A percentile compares a stretch with the other conserved stretches of the same genome.
phyloP scores from a whole-genome alignment of 2,329 filamentous ascomycete species.

The Trichoderma endophyticum region DNA sequence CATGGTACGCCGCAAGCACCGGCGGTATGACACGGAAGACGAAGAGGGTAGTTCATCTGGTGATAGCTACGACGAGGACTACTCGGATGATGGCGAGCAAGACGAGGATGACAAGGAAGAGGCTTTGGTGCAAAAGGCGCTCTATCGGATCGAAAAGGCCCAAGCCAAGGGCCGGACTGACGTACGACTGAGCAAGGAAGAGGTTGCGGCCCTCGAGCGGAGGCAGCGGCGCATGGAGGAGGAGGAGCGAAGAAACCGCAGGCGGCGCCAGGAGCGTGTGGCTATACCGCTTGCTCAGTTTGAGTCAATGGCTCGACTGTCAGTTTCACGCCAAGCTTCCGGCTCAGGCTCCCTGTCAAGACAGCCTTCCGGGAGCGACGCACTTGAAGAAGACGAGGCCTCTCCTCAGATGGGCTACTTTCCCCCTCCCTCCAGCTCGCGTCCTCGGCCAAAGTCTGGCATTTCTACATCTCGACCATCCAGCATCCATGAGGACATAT shows the following conservation, averaged over 20 bases:
- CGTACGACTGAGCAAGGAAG: conserved; percentile 74
- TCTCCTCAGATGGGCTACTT: conserved; percentile 53
- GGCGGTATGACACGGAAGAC: conserved; percentile 30
- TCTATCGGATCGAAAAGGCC: conserved; percentile 76
- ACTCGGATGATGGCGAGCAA: conserved; percentile 31
- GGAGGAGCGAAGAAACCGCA: conserved; percentile 38
- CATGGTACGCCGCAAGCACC: conserved; percentile 39
- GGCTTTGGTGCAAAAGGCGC: conserved; percentile 69
- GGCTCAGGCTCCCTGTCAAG: conserved; percentile 2
- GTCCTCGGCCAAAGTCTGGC: conserved; percentile 41
- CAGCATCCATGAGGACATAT: conserved; percentile 32
- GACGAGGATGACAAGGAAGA: conserved; percentile 57
- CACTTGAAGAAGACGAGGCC: conserved; percentile 34
- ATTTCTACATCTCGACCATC: conserved; percentile 40
- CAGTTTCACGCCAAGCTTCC: conserved; percentile 16
- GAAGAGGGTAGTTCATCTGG: conserved; percentile 28
- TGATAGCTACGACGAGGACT: conserved; percentile 33
- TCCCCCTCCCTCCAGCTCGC: conserved; percentile 43
- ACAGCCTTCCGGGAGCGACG: conserved; percentile 27
- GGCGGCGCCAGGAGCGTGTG: conserved; percentile 45
- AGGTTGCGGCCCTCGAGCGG: conserved; percentile 76
- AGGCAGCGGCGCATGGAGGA: conserved; percentile 58
- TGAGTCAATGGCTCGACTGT: conserved; percentile 38
- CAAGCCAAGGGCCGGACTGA: conserved; percentile 72
- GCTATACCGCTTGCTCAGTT: conserved; percentile 54